Evolutionary conservation across 2,329 filamentous ascomycete genomes (phyloP), one percentile per base, ranked within the genome.

Genomic region (Diplodia seriata): DNA sequence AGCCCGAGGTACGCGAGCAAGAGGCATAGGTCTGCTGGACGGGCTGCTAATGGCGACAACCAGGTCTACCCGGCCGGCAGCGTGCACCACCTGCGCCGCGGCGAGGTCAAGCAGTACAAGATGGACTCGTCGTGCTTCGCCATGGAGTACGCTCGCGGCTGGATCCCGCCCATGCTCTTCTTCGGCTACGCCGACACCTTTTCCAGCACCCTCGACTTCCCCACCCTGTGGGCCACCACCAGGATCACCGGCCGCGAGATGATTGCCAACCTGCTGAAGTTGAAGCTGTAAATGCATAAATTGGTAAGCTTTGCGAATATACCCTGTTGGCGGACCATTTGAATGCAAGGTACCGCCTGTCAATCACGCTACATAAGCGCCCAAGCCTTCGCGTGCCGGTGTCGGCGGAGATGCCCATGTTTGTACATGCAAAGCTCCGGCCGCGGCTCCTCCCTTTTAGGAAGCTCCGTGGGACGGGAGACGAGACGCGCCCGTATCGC

Each of bases 151-250:
- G 91, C 91, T 56, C 85, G 90, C 72, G 93, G 93, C 71, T 97
- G 92, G 92, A 96, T 97, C 79, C 93, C 93, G 56, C 91, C 91
- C 68, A 97, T 97, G 93, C 83, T 97, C 63, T 91, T 91, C 79
- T 97, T 97, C 79, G 93, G 93, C 69, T 94, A 90, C 78, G 91
- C 92, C 70, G 93, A 97, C 80, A 89, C 87, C 56, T 85, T 97
- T 69, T 87, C 85, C 66, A 93, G 90, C 80, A 97, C 93, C 4
- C 83, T 97, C 72, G 93, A 97, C 79, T 86, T 96, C 76, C 88
- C 87, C n/a, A 97, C 93, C 1, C 79, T 97, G 74, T 95, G 91
- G 90, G 86, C 86, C 74, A 97, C 91, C n/a, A 87, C 87, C 40
- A 84, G 82, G 71, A 85, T 94, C 69, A 96, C 93, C 1, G 93